Percentiles rank a stretch among this genome's conserved stretches.
Evolutionary conservation across 441 rosid genomes (phyloP).

Genomic region (Populus tomentosa): DNA sequence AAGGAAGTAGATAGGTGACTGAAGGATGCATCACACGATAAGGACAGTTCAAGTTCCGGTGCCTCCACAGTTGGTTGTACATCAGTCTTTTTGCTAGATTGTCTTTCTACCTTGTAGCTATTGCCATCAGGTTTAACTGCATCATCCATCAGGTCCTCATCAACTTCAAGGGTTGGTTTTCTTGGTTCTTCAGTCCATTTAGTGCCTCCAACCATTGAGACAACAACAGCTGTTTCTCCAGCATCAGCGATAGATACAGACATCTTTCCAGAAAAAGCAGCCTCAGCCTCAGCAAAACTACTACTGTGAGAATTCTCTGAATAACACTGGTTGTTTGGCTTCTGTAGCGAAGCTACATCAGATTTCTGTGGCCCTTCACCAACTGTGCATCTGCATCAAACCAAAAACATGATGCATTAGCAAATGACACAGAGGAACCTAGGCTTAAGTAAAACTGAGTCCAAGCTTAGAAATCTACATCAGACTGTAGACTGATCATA

Average conservation of each 20-base stretch:
- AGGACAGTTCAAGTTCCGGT: slow-evolving; percentile 42
- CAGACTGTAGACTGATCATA: background rate
- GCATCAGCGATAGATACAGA: slow-evolving; percentile 85
- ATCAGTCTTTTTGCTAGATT: slow-evolving; percentile 29
- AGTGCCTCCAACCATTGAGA: slow-evolving; percentile 65
- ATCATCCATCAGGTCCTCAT: slow-evolving; percentile 26
- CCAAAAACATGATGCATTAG: slow-evolving; percentile 14
- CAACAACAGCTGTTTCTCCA: slow-evolving; percentile 95
- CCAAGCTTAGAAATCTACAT: background rate
- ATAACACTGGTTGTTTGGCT: slow-evolving; percentile 30
- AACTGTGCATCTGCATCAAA: slow-evolving; percentile 58
- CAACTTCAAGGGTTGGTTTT: slow-evolving; percentile 37
- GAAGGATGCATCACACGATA: slow-evolving; percentile 42
- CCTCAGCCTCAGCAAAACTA: slow-evolving; percentile 50
- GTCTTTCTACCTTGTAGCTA: slow-evolving; percentile 23
- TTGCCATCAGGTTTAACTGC: slow-evolving; percentile 29
- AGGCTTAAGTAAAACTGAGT: background rate
- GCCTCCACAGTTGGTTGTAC: slow-evolving; percentile 28
- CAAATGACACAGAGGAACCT: background rate
- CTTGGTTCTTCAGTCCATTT: slow-evolving; percentile 42
- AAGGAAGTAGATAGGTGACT: slow-evolving; percentile 33
- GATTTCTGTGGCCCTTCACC: slow-evolving; percentile 45
- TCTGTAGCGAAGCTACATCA: slow-evolving; percentile 33
- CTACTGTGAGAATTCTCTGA: slow-evolving; percentile 38
- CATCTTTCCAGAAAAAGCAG: slow-evolving; percentile 58